Evolutionary conservation across 495 filamentous ascomycete genomes (phyloP).

Genomic region (Articulospora tetracladia): DNA sequence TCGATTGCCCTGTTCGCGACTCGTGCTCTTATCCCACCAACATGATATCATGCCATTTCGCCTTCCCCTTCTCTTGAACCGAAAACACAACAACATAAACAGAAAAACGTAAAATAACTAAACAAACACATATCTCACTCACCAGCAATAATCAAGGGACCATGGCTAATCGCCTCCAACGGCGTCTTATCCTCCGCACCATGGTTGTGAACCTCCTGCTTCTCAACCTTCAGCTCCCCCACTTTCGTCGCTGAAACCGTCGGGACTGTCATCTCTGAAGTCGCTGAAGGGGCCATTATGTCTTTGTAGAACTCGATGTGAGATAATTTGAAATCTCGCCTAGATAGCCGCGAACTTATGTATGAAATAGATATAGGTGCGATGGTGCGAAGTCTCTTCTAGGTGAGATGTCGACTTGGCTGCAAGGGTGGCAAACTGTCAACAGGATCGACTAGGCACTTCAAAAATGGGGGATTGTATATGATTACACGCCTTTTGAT

Average conservation of each 20-base stretch:
- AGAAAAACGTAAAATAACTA: not conserved
- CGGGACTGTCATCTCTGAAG: not conserved
- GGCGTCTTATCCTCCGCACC: conserved; percentile 25
- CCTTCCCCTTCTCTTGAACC: too few species aligned
- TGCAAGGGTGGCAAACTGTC: not conserved
- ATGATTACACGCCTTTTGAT: not conserved
- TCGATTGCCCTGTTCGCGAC: too few species aligned
- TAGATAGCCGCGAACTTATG: not conserved
- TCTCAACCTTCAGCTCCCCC: conserved; percentile 3
- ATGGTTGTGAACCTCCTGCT: conserved; percentile 14
- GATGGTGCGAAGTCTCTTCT: too few species aligned
- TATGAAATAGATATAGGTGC: too few species aligned
- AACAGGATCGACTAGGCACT: not conserved
- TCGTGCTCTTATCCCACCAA: too few species aligned
- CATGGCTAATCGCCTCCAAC: conserved; percentile 29
- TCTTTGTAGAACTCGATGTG: not conserved
- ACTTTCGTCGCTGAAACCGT: conserved; percentile 3
- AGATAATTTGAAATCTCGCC: not conserved
- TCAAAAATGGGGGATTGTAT: conserved; percentile 1
- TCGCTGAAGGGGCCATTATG: conserved; percentile 25
- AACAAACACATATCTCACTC: not conserved
- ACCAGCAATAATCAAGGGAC: conserved; percentile 17
- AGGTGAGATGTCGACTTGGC: too few species aligned
- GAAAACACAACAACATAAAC: too few species aligned
- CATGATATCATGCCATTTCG: too few species aligned